A percentile compares a stretch with the other conserved stretches of the same genome.
Evolutionary conservation across 2,329 filamentous ascomycete species (phyloP).

Genomic region (Thelonectria discophora): DNA sequence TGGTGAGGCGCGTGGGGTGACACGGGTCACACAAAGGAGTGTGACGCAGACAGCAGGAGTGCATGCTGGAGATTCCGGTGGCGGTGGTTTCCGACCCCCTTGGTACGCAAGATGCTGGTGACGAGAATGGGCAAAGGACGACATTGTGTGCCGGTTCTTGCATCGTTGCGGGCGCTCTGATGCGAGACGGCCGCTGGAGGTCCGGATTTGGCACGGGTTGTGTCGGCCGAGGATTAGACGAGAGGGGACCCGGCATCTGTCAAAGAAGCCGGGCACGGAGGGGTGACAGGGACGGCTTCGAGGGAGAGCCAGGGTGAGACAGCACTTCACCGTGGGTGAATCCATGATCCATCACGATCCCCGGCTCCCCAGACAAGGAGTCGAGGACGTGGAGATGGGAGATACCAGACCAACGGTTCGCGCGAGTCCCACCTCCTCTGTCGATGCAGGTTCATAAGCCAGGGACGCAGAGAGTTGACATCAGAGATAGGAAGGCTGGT

Average conservation of each 20-base stretch:
- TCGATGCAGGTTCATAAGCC: not conserved
- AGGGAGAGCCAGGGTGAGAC: not conserved
- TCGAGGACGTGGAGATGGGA: not conserved
- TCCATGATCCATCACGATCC: not conserved
- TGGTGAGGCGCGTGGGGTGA: conserved; percentile 25
- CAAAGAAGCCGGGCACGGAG: conserved; percentile 3
- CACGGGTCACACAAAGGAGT: conserved; percentile 11
- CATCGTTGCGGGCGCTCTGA: conserved; percentile 27
- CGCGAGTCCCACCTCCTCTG: conserved; percentile 8
- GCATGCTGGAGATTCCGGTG: conserved; percentile 7
- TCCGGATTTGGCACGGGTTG: conserved; percentile 3
- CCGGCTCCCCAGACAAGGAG: not conserved
- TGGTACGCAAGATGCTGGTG: not conserved
- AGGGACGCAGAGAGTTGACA: not conserved
- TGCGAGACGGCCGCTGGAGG: conserved; percentile 23
- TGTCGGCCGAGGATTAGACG: not conserved
- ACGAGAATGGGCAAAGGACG: conserved; percentile 13
- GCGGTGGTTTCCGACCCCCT: conserved; percentile 25
- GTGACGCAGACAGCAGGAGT: not conserved
- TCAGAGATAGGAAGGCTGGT: not conserved
- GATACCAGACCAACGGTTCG: conserved; percentile 23
- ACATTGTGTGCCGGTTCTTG: conserved; percentile 20
- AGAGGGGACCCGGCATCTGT: not conserved
- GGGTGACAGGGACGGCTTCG: not conserved
- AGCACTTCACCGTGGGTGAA: not conserved